Evolutionary conservation across 192 early-diverging fungal species (phyloP).

Genomic region (Chytriomyces sp.): DNA sequence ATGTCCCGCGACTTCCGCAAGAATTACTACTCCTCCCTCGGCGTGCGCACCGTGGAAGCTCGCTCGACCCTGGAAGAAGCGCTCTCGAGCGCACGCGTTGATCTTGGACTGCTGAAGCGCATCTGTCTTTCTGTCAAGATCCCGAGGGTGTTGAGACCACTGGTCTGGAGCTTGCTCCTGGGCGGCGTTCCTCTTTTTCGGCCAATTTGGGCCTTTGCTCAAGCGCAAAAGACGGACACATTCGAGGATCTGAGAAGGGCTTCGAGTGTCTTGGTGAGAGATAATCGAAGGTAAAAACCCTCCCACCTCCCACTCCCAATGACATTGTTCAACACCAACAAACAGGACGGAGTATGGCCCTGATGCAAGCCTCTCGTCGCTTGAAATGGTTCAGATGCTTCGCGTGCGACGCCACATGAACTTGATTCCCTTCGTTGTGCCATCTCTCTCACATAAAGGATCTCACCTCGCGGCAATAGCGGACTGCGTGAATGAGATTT

Average conservation of each 20-base stretch:
- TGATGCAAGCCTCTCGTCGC: no score
- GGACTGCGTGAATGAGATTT: constrained; percentile 43
- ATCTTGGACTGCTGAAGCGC: constrained; percentile 24
- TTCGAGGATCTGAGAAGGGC: constrained; percentile 35
- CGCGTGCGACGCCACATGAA: no score
- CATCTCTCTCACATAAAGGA: no score
- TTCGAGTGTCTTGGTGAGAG: constrained; percentile 15
- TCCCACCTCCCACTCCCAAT: no score
- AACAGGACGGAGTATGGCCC: no score
- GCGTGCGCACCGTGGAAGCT: constrained; percentile 42
- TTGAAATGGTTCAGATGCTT: constrained; percentile 24
- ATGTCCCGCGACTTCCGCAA: constrained; percentile 41
- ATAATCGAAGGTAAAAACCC: no score
- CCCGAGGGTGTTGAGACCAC: constrained; percentile 12
- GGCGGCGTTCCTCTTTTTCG: constrained; percentile 34
- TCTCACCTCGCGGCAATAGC: constrained; percentile 38
- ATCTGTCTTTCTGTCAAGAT: constrained; percentile 13
- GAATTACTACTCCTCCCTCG: constrained; percentile 44
- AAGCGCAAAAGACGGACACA: constrained; percentile 25
- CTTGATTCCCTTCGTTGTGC: no score
- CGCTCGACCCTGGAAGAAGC: constrained; percentile 37
- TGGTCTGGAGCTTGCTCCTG: constrained; percentile 41
- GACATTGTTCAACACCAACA: no score
- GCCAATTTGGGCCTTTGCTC: constrained; percentile 39
- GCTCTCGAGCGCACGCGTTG: constrained; percentile 32